These are phyloP conservation scores for Hansfordia pulvinata DNA, from an alignment of 2,329 filamentous ascomycete species.

Conservation along the genomic window DNA sequence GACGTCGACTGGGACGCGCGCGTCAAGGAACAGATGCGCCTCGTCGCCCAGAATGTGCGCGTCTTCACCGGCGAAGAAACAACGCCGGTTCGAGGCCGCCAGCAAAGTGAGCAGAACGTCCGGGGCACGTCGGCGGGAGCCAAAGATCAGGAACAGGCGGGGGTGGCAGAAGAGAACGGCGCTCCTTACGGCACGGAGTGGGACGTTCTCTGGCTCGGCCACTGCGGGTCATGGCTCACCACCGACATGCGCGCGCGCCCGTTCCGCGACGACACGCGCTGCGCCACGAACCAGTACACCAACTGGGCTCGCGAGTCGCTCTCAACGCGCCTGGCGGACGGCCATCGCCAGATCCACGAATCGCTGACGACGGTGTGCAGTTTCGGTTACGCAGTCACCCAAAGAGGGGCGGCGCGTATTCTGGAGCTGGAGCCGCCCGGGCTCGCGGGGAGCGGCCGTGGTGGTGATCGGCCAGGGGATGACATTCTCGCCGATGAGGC, in stretches of 20 bases:
- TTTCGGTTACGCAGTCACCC: slow-evolving; percentile 16
- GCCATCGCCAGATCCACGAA: slow-evolving; percentile 12
- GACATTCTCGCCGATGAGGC: slow-evolving; percentile 1
- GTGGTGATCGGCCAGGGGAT: too few species aligned
- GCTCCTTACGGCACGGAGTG: slow-evolving; percentile 17
- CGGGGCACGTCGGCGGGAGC: not conserved
- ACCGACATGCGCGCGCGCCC: slow-evolving; percentile 4
- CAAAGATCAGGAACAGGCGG: not conserved
- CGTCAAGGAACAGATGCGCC: slow-evolving; percentile 15
- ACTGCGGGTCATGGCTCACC: slow-evolving; percentile 16
- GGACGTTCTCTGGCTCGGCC: slow-evolving; percentile 23
- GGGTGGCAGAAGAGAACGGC: slow-evolving; percentile 2
- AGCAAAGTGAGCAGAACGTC: not conserved
- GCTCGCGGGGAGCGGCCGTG: too few species aligned
- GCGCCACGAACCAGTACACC: slow-evolving; percentile 8
- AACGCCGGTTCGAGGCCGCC: not conserved
- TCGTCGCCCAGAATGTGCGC: slow-evolving; percentile 17
- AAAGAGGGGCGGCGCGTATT: slow-evolving; percentile 17
- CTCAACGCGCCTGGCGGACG: slow-evolving; percentile 8
- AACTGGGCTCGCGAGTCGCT: slow-evolving; percentile 9
- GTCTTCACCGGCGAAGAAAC: slow-evolving; percentile 12
- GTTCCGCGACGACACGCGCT: slow-evolving; percentile 10
- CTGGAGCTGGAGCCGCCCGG: slow-evolving; percentile 13
- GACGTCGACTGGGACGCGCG: slow-evolving; percentile 22
- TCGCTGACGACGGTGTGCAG: slow-evolving; percentile 14